phyloP scores from a whole-genome alignment of 2,329 filamentous ascomycete species.

The Colletotrichum tabaci region DNA sequence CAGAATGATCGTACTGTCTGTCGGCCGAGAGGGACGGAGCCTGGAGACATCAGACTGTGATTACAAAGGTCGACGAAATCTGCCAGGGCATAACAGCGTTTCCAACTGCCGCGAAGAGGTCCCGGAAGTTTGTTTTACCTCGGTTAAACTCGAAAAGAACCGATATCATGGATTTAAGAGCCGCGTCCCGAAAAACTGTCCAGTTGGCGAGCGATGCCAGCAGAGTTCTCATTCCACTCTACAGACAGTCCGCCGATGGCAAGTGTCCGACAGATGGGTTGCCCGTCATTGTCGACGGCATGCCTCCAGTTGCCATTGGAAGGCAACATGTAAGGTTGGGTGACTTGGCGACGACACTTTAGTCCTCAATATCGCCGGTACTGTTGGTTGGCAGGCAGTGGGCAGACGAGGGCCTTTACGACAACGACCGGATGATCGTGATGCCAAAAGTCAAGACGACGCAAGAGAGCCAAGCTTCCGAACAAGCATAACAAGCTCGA shows the following conservation, averaged over 20 bases:
- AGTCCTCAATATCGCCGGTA: no score
- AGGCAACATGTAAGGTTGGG: neutral
- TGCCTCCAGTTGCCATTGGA: neutral
- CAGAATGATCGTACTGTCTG: neutral
- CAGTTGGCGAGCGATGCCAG: neutral
- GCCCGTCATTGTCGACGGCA: neutral
- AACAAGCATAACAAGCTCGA: conserved; percentile 15
- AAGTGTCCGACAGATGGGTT: neutral
- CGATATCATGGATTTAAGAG: neutral
- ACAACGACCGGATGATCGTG: neutral
- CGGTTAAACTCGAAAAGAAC: neutral
- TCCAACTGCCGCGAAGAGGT: neutral
- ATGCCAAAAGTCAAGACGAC: neutral
- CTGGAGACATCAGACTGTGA: neutral
- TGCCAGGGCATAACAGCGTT: neutral
- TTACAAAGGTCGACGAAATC: neutral
- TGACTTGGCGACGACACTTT: no score
- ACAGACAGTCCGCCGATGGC: neutral
- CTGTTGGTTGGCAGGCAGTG: neutral
- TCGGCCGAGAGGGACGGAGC: neutral
- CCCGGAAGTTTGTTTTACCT: neutral
- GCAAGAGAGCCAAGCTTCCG: neutral
- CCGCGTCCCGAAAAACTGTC: no score
- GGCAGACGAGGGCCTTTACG: neutral
- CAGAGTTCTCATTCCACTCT: no score